These are phyloP conservation scores for Chlorencoelia australis DNA, from an alignment of 2,329 filamentous ascomycete species.

Conservation along the genomic window DNA sequence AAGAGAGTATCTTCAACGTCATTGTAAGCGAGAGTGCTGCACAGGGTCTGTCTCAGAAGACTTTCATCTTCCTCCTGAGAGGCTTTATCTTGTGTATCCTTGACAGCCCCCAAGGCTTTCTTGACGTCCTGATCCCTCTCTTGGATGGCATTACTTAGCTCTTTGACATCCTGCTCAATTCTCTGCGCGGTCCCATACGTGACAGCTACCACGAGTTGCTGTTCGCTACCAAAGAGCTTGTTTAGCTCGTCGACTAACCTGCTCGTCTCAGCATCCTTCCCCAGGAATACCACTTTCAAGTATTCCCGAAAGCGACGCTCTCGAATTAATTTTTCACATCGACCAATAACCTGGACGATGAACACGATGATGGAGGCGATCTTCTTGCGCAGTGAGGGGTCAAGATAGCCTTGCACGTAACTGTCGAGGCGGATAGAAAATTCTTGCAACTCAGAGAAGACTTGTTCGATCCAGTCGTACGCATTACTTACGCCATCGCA, in stretches of 20 bases:
- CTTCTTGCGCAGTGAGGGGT: not conserved
- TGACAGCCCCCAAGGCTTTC: not conserved
- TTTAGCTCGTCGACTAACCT: not conserved
- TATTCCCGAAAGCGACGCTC: not conserved
- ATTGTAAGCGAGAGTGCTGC: not conserved
- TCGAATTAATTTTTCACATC: not conserved
- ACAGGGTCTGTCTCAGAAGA: not conserved
- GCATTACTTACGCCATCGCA: not conserved
- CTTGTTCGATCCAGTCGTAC: not conserved
- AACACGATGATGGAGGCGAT: not conserved
- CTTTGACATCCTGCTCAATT: not conserved
- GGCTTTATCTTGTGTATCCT: not conserved
- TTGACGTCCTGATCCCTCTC: not conserved
- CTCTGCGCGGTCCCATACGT: not conserved
- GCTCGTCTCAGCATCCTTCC: not conserved
- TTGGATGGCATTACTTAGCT: not conserved
- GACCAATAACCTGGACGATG: not conserved
- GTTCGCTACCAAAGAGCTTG: not conserved
- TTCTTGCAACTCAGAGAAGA: not conserved
- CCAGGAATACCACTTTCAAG: not conserved
- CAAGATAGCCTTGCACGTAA: not conserved
- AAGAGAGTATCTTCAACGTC: not conserved
- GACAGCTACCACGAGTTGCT: not conserved
- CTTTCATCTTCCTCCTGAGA: not conserved
- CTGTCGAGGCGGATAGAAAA: not conserved